Percentiles rank a stretch among this genome's conserved stretches.
Conservation (phyloP, 2,329 filamentous ascomycete species). For the Botrytis aclada region DNA sequence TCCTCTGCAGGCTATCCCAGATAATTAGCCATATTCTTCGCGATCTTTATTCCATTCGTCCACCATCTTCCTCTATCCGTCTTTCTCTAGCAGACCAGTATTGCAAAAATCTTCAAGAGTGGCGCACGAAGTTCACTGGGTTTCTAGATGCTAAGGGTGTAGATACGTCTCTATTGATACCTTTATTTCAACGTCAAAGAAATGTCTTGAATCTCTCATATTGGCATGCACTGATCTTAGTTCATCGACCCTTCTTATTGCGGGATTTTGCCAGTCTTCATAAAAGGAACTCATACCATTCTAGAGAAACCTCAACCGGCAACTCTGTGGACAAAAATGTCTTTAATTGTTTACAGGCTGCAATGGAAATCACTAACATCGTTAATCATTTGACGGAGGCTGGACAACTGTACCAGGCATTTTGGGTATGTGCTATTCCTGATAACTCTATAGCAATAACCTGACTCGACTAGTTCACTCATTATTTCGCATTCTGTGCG, state of each 20-base stretch:
- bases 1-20: conserved; percentile 39
- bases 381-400: conserved; percentile 42
- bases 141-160: conserved; percentile 45
- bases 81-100: conserved; percentile 43
- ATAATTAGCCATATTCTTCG: conserved; percentile 45
- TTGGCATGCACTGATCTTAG: conserved; percentile 38
- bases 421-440: conserved; percentile 39
- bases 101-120: conserved; percentile 43
- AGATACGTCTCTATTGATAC: conserved; percentile 44
- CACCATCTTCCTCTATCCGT: conserved; percentile 33
- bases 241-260: conserved; percentile 38
- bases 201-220: conserved; percentile 40
- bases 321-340: conserved; percentile 34
- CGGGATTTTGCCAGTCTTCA: conserved; percentile 34
- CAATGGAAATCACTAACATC: conserved; percentile 41
- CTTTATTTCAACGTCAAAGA: conserved; percentile 47
- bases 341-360: conserved; percentile 41
- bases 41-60: conserved; percentile 44
- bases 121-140: conserved; percentile 46
- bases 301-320: conserved; percentile 18
- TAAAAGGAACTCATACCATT: conserved; percentile 13
- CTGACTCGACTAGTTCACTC: conserved; percentile 36
- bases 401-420: conserved; percentile 41
- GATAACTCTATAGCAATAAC: background rate
- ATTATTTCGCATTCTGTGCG: conserved; percentile 47